These are phyloP conservation scores for Chromosphaera perkinsii DNA, from an alignment of 208 protist genomes.

Conservation along the genomic window DNA sequence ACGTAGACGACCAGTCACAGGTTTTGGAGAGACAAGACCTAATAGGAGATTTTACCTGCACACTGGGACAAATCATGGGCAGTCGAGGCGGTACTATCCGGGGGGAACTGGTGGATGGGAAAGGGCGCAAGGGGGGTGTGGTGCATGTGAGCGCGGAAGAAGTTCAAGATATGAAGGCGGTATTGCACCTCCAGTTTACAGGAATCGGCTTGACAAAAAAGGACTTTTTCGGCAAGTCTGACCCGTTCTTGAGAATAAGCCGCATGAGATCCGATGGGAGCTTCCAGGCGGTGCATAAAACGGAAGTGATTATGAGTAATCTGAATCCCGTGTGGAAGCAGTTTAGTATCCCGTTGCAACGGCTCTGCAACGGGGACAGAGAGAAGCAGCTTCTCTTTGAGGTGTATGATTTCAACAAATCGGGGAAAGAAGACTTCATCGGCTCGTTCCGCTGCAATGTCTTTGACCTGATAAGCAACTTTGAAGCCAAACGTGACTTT, in stretches of 20 bases:
- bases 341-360: background rate
- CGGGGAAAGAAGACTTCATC: conserved; percentile 17
- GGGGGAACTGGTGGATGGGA: no score
- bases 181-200: background rate
- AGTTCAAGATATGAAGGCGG: background rate
- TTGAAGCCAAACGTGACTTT: no score
- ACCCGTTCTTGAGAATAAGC: conserved; percentile 9
- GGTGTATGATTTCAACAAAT: conserved; percentile 26
- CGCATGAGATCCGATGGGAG: background rate
- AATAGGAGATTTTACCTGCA: background rate
- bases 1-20: conserved; percentile 34
- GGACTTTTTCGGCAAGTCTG: conserved; percentile 20
- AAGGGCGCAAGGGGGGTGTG: no score
- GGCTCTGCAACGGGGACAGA: conserved; percentile 18
- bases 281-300: background rate
- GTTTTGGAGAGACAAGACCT: background rate
- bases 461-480: background rate
- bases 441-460: background rate
- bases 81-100: no score
- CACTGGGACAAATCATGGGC: background rate
- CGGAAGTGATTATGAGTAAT: conserved; percentile 24
- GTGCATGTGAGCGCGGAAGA: background rate
- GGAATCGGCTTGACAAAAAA: background rate
- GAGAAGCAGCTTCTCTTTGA: conserved; percentile 15
- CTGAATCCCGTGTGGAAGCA: conserved; percentile 16